Base-by-base conservation (phyloP, 2,329 filamentous ascomycete species). In the Fusarium guadeloupense region DNA sequence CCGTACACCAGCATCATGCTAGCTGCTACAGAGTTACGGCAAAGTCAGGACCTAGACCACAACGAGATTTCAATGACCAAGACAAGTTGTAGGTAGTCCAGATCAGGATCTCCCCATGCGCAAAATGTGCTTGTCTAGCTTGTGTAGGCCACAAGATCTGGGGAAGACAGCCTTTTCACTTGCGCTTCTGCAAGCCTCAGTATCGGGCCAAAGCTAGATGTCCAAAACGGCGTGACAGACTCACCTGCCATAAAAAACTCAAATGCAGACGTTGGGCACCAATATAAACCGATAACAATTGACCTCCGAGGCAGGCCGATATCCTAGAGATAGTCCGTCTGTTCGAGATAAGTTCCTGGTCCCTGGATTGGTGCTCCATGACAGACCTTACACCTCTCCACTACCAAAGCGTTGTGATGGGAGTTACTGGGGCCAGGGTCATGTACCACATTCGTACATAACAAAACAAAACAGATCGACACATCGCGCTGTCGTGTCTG, bases 401-500 rank as follows among this genome's bases (percentile, higher is more conserved):
- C 45, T n/a, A n/a, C 28, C 20, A 45, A 16, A n/a, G 43, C 43
- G 25, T 49, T 58, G 61, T 23, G 35, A 62, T 45, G 61, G 45
- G 42, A 30, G 44, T 48, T 55, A 51, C 39, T 41, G 37, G 40
- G 43, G n/a, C n/a, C 10, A 28, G 16, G 7, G 38, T 45, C 26
- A n/a, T n/a, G n/a, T n/a, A n/a, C 40, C 38, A 25, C 21, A 37
- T 47, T 59, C 30, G 39, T 44, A 17, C 28, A 33, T 48, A 54
- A 47, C 43, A 57, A 64, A 64, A 65, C 62, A 66, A 65, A 65
- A 65, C 33, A 65, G 62, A 65, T 65, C 58, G 62, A 52, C 62
- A 46, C 9, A 26, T 50, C 52, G 35, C 42, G 58, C 23, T 30
- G 42, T 59, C 44, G 48, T 43, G 53, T 39, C 41, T 31, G 34